These are phyloP conservation scores for Vitis hybrid DNA, from an alignment of 177 flowering plant genomes.

Conservation along the genomic window DNA sequence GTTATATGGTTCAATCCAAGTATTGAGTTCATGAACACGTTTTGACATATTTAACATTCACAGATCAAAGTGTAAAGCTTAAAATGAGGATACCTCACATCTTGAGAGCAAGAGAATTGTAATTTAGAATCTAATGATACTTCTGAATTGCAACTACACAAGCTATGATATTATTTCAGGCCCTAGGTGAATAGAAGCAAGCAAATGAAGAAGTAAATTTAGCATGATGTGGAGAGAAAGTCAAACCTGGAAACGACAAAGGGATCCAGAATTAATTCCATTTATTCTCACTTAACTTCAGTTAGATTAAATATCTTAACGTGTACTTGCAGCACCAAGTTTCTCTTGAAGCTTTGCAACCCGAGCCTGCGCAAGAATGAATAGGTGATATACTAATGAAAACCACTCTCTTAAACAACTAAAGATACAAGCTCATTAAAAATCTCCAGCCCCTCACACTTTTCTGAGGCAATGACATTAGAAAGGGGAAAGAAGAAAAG, in stretches of 20 bases:
- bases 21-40: no score
- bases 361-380: constrained; percentile 41
- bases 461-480: no score
- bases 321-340: constrained; percentile 31
- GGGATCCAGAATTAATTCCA: background rate
- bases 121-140: background rate
- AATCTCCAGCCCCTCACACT: no score
- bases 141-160: background rate
- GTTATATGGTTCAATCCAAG: no score
- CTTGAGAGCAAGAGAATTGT: background rate
- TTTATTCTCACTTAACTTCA: background rate
- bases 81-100: background rate
- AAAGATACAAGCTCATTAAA: no score
- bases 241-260: constrained; percentile 7
- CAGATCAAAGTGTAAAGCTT: no score
- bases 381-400: background rate
- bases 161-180: background rate
- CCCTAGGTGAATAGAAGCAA: background rate
- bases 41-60: no score
- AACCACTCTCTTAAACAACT: no score
- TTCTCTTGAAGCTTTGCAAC: constrained; percentile 61
- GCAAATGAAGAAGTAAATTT: background rate
- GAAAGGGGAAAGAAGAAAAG: no score
- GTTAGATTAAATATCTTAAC: constrained; percentile 4
- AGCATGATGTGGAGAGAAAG: background rate